Percentiles rank a stretch among this genome's conserved stretches.
These are phyloP conservation scores for Paecilomyces dactylethromorphus DNA, from an alignment of 2,329 filamentous ascomycete genomes.

Conservation along the genomic window DNA sequence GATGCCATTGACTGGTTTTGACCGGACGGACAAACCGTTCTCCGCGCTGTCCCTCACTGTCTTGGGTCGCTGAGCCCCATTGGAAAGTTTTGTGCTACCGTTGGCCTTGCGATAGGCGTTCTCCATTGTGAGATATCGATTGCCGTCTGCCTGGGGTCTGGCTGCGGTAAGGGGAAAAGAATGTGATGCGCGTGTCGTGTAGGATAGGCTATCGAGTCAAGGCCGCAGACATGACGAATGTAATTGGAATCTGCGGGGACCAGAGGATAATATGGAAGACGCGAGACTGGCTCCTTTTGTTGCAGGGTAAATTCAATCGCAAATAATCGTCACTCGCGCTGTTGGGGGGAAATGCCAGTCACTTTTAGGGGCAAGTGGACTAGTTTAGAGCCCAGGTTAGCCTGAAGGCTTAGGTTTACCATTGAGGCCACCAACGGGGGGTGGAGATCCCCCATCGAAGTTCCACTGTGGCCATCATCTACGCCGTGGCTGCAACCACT, in stretches of 20 bases:
- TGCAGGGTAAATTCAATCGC: background rate
- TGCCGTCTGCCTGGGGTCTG: conserved; percentile 3
- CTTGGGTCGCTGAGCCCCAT: conserved; percentile 18
- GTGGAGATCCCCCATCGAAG: background rate
- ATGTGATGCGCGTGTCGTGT: background rate
- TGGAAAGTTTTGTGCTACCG: conserved; percentile 20
- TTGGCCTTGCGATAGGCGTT: conserved; percentile 21
- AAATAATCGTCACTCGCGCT: background rate
- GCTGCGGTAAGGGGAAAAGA: background rate
- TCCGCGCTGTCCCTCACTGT: conserved; percentile 16
- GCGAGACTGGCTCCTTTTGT: background rate
- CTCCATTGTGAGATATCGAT: conserved; percentile 8
- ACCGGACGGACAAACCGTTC: conserved; percentile 12
- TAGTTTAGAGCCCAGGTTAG: background rate
- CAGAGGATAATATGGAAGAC: background rate
- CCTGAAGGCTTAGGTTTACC: background rate
- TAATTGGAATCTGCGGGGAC: background rate
- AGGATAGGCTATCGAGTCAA: background rate
- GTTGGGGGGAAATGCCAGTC: background rate
- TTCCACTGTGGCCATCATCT: background rate
- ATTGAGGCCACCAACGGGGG: background rate
- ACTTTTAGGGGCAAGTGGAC: background rate
- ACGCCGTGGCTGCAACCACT: background rate
- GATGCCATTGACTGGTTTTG: conserved; percentile 11
- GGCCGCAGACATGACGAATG: background rate